These are phyloP conservation scores for Tetrahymena malaccensis DNA, from an alignment of 73 alveolate species.

Conservation along the genomic window DNA sequence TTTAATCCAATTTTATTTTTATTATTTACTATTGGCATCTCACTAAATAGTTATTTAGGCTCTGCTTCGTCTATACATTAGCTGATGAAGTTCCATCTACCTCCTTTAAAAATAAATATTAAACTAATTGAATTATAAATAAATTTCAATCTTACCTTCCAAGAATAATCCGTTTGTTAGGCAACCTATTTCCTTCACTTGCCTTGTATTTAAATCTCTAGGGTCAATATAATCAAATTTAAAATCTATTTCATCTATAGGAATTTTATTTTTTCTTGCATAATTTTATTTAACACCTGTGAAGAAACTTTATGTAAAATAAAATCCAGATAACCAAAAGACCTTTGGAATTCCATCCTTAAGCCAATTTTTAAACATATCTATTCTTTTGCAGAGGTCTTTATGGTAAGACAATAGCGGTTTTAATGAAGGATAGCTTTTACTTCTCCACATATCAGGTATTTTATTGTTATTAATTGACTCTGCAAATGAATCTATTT, in stretches of 20 bases:
- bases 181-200: constrained; percentile 56
- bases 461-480: constrained; percentile 69
- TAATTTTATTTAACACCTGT: constrained; percentile 88
- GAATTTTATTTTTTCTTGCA: constrained; percentile 85
- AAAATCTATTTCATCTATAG: constrained; percentile 86
- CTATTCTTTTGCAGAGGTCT: constrained; percentile 77
- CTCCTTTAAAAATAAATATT: background rate
- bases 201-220: constrained; percentile 32
- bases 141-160: constrained; percentile 68
- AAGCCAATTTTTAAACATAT: constrained; percentile 86
- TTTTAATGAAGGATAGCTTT: constrained; percentile 77
- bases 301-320: constrained; percentile 90
- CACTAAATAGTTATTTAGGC: background rate
- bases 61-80: background rate
- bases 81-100: background rate
- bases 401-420: constrained; percentile 75
- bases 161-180: constrained; percentile 54
- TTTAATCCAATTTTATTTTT: too few relatives aligned
- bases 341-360: constrained; percentile 79
- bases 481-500: constrained; percentile 78
- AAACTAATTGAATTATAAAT: background rate
- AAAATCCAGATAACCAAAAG: constrained; percentile 94
- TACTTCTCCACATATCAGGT: constrained; percentile 82
- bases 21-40: background rate
- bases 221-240: constrained; percentile 35